Evolutionary conservation across 2,329 filamentous ascomycete genomes (phyloP).

Genomic region (Amphichorda felina): DNA sequence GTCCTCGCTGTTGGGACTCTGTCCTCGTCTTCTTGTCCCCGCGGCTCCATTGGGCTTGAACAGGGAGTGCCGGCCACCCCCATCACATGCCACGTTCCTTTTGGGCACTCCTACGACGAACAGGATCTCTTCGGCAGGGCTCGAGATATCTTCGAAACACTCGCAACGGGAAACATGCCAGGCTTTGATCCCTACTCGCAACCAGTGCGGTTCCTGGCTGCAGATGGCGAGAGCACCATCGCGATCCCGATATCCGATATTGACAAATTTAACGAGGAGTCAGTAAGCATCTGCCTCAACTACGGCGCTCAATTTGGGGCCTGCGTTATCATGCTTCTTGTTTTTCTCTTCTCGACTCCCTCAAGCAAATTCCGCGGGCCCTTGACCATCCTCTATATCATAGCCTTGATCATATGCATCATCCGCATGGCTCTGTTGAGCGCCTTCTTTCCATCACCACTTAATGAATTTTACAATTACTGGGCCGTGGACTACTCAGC

Average conservation of each 20-base stretch:
- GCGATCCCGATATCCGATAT: constrained; percentile 18
- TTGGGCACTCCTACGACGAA: too few relatives aligned
- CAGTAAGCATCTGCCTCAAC: constrained; percentile 38
- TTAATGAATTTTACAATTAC: constrained; percentile 48
- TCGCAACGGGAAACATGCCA: constrained; percentile 11
- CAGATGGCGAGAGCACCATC: constrained; percentile 18
- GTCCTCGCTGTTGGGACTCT: too few relatives aligned
- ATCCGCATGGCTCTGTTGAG: constrained; percentile 45
- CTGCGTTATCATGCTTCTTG: constrained; percentile 49
- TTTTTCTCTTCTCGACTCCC: constrained; percentile 57
- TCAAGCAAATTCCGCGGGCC: constrained; percentile 49
- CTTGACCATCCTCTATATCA: constrained; percentile 54
- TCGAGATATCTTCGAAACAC: too few relatives aligned
- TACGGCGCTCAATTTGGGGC: constrained; percentile 62
- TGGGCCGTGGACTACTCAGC: constrained; percentile 41
- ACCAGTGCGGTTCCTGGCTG: constrained; percentile 18
- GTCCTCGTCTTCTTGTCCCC: too few relatives aligned
- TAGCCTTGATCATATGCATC: constrained; percentile 47
- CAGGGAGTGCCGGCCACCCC: too few relatives aligned
- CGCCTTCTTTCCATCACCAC: constrained; percentile 48
- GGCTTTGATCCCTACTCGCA: constrained; percentile 23
- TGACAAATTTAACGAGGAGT: constrained; percentile 17
- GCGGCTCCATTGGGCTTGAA: too few relatives aligned
- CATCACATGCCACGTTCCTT: too few relatives aligned
- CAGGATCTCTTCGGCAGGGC: too few relatives aligned